Evolutionary conservation across 169 alveolate species (phyloP).

Genomic region (Amoebophrya sp.): DNA sequence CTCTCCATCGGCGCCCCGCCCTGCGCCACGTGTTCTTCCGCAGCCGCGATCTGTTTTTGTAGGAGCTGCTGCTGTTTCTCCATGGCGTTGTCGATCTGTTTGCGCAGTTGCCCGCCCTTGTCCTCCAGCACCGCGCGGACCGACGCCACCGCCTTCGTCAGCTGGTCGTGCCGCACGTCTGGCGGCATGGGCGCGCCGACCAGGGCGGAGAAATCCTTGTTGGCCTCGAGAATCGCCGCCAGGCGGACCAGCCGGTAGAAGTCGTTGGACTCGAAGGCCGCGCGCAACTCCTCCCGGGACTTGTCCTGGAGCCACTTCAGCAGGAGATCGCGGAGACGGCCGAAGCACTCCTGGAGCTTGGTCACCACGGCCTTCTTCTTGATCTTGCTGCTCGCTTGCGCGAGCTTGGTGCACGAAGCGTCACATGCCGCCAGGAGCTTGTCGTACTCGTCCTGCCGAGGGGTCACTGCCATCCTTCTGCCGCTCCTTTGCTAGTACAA

Average conservation of each 20-base stretch:
- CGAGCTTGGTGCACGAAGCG: not conserved
- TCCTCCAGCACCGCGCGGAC: not conserved
- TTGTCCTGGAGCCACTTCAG: not conserved
- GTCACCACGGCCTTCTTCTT: not conserved
- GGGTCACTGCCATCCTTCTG: too few species aligned
- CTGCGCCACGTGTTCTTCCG: too few species aligned
- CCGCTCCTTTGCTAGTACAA: too few species aligned
- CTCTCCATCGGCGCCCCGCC: too few species aligned
- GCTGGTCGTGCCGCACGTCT: not conserved
- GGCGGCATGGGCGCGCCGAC: not conserved
- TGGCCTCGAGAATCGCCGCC: not conserved
- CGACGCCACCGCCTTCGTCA: not conserved
- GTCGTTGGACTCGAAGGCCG: not conserved
- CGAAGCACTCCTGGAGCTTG: not conserved
- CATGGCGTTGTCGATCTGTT: not conserved
- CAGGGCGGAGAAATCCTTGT: not conserved
- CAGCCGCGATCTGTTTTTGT: too few species aligned
- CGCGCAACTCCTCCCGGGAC: not conserved
- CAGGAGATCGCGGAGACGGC: not conserved
- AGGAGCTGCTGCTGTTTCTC: not conserved
- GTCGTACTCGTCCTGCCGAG: too few species aligned
- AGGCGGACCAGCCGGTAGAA: not conserved
- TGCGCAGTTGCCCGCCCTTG: not conserved
- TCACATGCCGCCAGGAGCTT: not conserved
- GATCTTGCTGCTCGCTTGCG: not conserved